Percentiles rank a stretch among this genome's conserved stretches.
These are phyloP conservation scores for Acanthamoeba culbertsoni DNA, from an alignment of 208 protist species.

Conservation along the genomic window DNA sequence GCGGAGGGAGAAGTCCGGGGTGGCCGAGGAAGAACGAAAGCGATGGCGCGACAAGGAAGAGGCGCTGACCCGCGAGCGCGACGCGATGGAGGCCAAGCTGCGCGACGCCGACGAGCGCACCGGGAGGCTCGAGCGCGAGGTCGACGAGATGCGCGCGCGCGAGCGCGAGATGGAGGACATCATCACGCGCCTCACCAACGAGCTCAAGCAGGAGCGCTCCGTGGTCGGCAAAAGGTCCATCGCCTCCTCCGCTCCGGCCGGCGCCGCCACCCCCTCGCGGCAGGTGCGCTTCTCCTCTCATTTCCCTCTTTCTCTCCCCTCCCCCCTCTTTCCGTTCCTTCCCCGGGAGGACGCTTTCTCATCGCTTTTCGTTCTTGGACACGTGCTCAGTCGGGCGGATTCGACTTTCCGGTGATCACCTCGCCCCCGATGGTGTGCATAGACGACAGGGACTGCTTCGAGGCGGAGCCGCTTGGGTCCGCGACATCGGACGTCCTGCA, in stretches of 20 bases:
- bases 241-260: too few species aligned
- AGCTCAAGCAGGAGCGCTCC: not conserved
- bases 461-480: not conserved
- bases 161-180: conserved; percentile 12
- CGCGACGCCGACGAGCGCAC: not conserved
- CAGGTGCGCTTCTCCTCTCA: not conserved
- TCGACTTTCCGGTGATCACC: not conserved
- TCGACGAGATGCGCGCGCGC: not conserved
- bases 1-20: not conserved
- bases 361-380: not conserved
- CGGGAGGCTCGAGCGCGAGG: not conserved
- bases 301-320: not conserved
- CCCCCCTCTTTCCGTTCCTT: too few species aligned
- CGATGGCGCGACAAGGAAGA: not conserved
- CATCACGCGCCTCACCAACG: not conserved
- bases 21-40: not conserved
- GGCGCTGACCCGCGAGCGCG: not conserved
- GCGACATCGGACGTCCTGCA: not conserved
- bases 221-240: not conserved
- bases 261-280: not conserved
- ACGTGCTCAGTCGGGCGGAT: not conserved
- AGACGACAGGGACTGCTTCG: not conserved
- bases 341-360: too few species aligned
- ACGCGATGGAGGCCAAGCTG: not conserved
- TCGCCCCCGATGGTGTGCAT: not conserved